Evolutionary conservation across 441 rosid species (phyloP).

Genomic region (Pelargonium myrrhifolium): DNA sequence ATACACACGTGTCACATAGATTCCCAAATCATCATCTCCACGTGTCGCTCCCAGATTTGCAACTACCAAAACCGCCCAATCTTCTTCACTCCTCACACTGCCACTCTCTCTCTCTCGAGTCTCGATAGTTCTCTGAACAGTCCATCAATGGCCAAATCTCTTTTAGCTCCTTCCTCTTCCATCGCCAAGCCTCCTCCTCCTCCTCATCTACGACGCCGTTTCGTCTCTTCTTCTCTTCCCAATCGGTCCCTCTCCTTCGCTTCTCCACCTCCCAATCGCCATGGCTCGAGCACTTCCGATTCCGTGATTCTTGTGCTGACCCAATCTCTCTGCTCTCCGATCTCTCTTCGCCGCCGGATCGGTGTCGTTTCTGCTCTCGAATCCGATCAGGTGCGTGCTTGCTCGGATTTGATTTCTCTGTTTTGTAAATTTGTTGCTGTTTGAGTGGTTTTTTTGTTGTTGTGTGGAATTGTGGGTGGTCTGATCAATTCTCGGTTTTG

Average conservation of each 20-base stretch:
- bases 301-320: too few species aligned
- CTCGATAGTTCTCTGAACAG: background rate
- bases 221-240: background rate
- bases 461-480: too few species aligned
- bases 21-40: too few species aligned
- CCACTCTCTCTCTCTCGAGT: too few species aligned
- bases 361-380: background rate
- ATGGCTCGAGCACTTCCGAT: background rate
- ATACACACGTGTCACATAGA: too few species aligned
- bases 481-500: too few species aligned
- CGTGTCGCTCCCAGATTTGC: too few species aligned
- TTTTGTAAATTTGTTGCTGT: background rate
- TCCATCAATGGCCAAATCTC: background rate
- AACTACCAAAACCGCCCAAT: too few species aligned
- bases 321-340: background rate
- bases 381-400: background rate
- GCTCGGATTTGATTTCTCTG: background rate
- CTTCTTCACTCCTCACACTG: too few species aligned
- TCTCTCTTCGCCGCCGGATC: slow-evolving; percentile 2
- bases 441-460: background rate
- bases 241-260: background rate
- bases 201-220: background rate
- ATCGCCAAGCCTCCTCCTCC: too few species aligned
- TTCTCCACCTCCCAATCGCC: background rate
- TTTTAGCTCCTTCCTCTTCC: background rate